Evolutionary conservation across 768 basidiomycete genomes (phyloP).

Genomic region (Albatrellus ellisii): DNA sequence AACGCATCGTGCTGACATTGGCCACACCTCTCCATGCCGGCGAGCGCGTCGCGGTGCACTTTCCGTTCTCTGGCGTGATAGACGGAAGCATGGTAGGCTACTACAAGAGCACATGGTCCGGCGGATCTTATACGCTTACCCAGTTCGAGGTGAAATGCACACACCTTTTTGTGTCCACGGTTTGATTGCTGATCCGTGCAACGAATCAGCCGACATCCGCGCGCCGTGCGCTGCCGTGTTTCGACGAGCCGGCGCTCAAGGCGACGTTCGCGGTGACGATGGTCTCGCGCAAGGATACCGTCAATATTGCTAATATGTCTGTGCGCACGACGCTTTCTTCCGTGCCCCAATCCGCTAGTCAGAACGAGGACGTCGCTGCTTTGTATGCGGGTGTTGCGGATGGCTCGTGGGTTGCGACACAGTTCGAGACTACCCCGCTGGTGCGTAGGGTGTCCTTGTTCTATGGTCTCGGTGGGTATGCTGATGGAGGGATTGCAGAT

Average conservation of each 20-base stretch:
- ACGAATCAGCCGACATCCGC: conserved; percentile 65
- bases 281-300: conserved; percentile 64
- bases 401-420: conserved; percentile 66
- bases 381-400: conserved; percentile 18
- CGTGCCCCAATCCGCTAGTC: conserved; percentile 20
- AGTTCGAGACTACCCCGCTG: conserved; percentile 69
- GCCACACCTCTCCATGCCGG: conserved; percentile 45
- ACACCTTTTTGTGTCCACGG: neutral
- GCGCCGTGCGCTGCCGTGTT: conserved; percentile 72
- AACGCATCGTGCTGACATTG: conserved; percentile 55
- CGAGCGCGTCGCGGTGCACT: conserved; percentile 54
- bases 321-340: conserved; percentile 31
- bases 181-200: neutral
- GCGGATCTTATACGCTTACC: conserved; percentile 65
- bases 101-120: conserved; percentile 60
- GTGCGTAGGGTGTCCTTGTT: conserved; percentile 13
- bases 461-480: neutral
- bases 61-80: conserved; percentile 57
- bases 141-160: conserved; percentile 60
- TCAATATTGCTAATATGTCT: conserved; percentile 83
- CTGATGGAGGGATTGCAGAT: conserved; percentile 26
- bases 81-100: conserved; percentile 71
- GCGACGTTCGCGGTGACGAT: conserved; percentile 68
- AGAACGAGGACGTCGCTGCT: conserved; percentile 14
- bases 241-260: conserved; percentile 90